Base-by-base conservation (phyloP, 139 green algal species). In the Dunaliella primolecta region DNA sequence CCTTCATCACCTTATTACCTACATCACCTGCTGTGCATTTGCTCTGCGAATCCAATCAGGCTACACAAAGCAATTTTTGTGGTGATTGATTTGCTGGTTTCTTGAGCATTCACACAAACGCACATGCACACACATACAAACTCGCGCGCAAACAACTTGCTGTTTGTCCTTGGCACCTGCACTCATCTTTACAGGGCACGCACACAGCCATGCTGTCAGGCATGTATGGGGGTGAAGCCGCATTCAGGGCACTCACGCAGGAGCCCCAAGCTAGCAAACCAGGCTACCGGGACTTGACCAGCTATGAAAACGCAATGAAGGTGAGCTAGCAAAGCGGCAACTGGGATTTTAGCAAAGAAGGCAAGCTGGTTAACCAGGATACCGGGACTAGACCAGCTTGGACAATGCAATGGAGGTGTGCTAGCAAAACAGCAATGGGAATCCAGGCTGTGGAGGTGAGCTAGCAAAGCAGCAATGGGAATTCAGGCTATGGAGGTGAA, bases 161-260 rank as follows among this genome's bases (percentile, higher is more conserved):
- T 31, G 71, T 77, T 32, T 77, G 21, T n/a, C n/a, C n/a, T n/a
- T n/a, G n/a, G n/a, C n/a, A n/a, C 2, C 36, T 34, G 21, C 86
- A 3, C 36, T 30, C 71, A n/a, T 38, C 55, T 11, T 0, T 81
- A 36, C 88, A 94, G 91, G 95, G 95, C 84, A 95, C 91, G 1
- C 96, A 99, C 89, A 98, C 94, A 0, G 97, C 97, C 37, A 98
- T 99, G 94, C 96, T 97, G 91, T 94, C 89, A 21, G 96, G 96
- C 84, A 97, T 98, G 83, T 36, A 96, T 64, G 96, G 94, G 7
- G 96, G 90, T 2, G 94, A 99, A 79, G 93, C 90, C 1, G 91
- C 92, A 1, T 94, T 95, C 82, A 30, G 84, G 0, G 90, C 80
- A 55, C 90, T 98, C 32, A 88, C 72, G 0, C 55, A 56, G 21